Conservation (phyloP, 345 rosid genomes). For the Salix udensis region DNA sequence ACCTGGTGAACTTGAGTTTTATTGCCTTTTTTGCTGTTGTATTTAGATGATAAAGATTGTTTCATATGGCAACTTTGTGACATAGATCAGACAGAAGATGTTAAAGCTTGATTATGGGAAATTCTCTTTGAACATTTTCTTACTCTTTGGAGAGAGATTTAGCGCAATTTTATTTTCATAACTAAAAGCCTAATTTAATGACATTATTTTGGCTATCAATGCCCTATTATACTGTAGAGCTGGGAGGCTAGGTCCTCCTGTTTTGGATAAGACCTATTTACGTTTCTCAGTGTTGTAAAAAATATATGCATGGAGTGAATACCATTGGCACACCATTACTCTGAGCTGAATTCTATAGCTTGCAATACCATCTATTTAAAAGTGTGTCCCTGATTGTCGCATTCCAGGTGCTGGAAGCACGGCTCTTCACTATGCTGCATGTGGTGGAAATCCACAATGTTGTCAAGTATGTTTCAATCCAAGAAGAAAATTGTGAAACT, state of each 20-base stretch:
- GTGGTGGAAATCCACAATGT: slow-evolving; percentile 91
- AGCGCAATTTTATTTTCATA: background rate
- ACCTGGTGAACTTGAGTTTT: background rate
- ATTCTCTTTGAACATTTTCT: background rate
- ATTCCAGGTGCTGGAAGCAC: slow-evolving; percentile 91
- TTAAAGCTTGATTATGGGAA: no score
- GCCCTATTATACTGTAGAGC: background rate
- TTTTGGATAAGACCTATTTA: background rate
- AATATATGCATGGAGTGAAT: background rate
- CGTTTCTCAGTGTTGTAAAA: background rate
- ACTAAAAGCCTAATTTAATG: background rate
- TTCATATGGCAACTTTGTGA: background rate
- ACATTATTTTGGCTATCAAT: background rate
- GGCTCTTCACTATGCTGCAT: slow-evolving; percentile 92
- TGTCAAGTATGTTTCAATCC: slow-evolving; percentile 61
- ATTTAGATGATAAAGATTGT: background rate
- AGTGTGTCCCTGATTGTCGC: background rate
- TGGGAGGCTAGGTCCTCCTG: background rate
- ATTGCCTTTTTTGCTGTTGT: background rate
- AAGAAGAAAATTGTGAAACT: slow-evolving; percentile 1
- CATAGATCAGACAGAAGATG: background rate
- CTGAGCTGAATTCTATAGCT: background rate
- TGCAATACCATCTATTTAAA: background rate
- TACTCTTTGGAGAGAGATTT: background rate
- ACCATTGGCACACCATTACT: background rate